Evolutionary conservation across 805 yeast genomes (phyloP), one percentile per base, ranked within the genome.

Genomic region (Kurtzmaniella fragi): DNA sequence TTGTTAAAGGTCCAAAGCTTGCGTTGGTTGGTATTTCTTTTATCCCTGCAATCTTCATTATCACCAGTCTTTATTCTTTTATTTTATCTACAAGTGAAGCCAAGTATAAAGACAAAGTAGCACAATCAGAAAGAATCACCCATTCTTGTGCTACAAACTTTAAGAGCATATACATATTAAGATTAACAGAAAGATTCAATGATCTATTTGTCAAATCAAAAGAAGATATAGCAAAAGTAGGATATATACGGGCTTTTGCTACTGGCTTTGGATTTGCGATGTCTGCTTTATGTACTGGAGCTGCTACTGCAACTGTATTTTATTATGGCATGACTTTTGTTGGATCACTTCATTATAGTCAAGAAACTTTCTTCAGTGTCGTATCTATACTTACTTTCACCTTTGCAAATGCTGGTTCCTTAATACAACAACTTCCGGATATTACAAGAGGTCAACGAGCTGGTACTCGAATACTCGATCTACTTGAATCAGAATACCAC

Each of bases 261-360:
- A 73, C 83, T 1, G 95, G 95, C 0, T 54, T 81, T 37, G 90
- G 93, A 0, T 66, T 79, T 17, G 80, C 93, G 0, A 38, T 77
- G 1, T 69, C 78, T 3, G 74, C 70, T 35, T 55, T 82, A 11
- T 59, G 84, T 31, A 62, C 77, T 0, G 72, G 78, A 31, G 56
- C 77, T 11, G 79, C 88, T 1, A 88, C 89, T 42, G 82, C 87
- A 2, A 63, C 86, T 1, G 55, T 90, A n/a, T 64, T 88, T 5
- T 90, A 78, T 58, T 89, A 82, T 54, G 97, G 97, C 0, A 68
- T 89, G 68, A 62, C 64, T 34, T 66, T 93, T n/a, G 82, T 88
- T 1, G 77, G 83, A 0, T 46, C 53, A 1, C 70, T 67, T 0
- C 75, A 75, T 34, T 88, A 87, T 53, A 52, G 76, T 0, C 62